Evolutionary conservation across 179 eudicot species (phyloP).

Genomic region (Drosera spatulata): DNA sequence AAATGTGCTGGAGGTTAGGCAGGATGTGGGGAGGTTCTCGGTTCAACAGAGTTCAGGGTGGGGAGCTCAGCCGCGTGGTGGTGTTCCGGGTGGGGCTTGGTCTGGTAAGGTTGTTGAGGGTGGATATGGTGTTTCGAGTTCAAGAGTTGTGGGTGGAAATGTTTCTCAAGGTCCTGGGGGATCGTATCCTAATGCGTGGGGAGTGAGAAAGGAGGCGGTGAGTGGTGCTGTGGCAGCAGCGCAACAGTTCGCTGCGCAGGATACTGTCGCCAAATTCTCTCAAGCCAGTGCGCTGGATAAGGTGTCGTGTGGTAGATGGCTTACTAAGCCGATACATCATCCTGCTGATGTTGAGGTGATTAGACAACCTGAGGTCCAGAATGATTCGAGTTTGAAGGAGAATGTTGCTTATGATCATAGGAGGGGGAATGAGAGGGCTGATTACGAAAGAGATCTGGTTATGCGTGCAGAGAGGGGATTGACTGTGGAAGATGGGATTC

Average conservation of each 20-base stretch:
- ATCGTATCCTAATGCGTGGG: conserved; percentile 63
- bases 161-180: conserved; percentile 22
- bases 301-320: conserved; percentile 94
- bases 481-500: conserved; percentile 29
- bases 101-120: conserved; percentile 46
- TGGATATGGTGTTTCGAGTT: conserved; percentile 9
- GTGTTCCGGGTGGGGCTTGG: conserved; percentile 25
- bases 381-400: conserved; percentile 19
- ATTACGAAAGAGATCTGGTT: conserved; percentile 23
- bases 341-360: conserved; percentile 58
- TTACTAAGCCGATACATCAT: conserved; percentile 43
- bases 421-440: conserved; percentile 28
- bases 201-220: conserved; percentile 39
- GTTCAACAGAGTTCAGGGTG: conserved; percentile 19
- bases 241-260: conserved; percentile 40
- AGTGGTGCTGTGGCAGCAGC: conserved; percentile 25
- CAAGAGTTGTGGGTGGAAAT: conserved; percentile 14
- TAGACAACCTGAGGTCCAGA: conserved; percentile 33
- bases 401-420: conserved; percentile 14
- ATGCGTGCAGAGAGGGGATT: conserved; percentile 43
- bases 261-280: conserved; percentile 59
- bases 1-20: conserved; percentile 28
- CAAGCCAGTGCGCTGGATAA: conserved; percentile 93
- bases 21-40: conserved; percentile 26
- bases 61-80: conserved; percentile 18